Conservation (phyloP, 306 rosid genomes). For the Echinosophora koreensis region DNA sequence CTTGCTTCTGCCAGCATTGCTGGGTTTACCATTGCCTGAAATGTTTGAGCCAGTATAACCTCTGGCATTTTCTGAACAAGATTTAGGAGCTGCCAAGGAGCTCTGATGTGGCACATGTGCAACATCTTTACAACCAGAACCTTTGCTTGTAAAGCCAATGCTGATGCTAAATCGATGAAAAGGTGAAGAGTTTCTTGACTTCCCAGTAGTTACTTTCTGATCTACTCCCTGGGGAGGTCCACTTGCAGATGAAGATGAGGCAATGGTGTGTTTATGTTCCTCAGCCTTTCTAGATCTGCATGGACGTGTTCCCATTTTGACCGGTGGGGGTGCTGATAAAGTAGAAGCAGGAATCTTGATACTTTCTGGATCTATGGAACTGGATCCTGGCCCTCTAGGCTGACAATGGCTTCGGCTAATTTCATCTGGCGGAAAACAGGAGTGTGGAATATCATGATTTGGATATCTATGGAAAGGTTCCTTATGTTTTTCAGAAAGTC, state of each 20-base stretch:
- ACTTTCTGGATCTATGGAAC: slow-evolving; percentile 45
- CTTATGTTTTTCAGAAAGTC: slow-evolving; percentile 52
- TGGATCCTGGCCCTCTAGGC: slow-evolving; percentile 48
- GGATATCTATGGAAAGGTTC: slow-evolving; percentile 49
- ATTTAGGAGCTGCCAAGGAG: slow-evolving; percentile 52
- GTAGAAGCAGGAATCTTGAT: slow-evolving; percentile 50
- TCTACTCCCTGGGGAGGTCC: slow-evolving; percentile 54
- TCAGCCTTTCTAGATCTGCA: slow-evolving; percentile 57
- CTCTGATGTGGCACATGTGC: slow-evolving; percentile 55
- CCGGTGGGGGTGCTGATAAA: slow-evolving; percentile 41
- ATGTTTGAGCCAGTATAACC: slow-evolving; percentile 58
- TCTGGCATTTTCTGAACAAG: slow-evolving; percentile 50
- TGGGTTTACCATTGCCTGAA: slow-evolving; percentile 61
- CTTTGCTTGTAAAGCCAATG: slow-evolving; percentile 66
- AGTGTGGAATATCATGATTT: slow-evolving; percentile 50
- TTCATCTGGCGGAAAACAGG: slow-evolving; percentile 58
- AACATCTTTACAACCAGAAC: slow-evolving; percentile 64
- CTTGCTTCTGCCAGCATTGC: slow-evolving; percentile 61
- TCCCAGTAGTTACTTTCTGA: slow-evolving; percentile 61
- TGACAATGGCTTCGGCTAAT: slow-evolving; percentile 47
- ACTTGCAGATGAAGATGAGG: slow-evolving; percentile 49
- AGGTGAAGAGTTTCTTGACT: slow-evolving; percentile 86
- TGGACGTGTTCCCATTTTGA: slow-evolving; percentile 61
- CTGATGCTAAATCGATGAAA: slow-evolving; percentile 69
- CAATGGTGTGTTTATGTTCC: slow-evolving; percentile 49